Evolutionary conservation across 257 asterid genomes (phyloP).

Genomic region (Fraxinus americana): DNA sequence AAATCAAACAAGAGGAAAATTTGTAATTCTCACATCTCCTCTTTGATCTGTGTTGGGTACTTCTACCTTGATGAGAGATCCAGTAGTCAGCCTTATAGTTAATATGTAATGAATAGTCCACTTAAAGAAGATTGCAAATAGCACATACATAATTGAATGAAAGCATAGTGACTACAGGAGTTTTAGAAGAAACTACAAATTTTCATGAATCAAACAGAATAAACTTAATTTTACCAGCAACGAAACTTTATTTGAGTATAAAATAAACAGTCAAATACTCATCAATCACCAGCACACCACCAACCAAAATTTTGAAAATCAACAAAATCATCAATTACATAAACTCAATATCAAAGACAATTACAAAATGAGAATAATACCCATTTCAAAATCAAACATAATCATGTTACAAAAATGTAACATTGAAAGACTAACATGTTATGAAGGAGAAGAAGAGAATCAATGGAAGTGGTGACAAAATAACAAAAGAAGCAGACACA

Average conservation of each 20-base stretch:
- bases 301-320: background rate
- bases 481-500: no score
- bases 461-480: no score
- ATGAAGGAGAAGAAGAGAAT: no score
- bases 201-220: background rate
- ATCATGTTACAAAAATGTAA: no score
- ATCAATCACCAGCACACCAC: background rate
- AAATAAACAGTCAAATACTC: background rate
- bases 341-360: background rate
- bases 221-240: background rate
- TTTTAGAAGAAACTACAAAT: slow-evolving; percentile 14
- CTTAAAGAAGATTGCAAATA: slow-evolving; percentile 25
- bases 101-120: slow-evolving; percentile 26
- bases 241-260: no score
- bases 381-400: no score
- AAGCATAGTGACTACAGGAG: slow-evolving; percentile 11
- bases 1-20: slow-evolving; percentile 3
- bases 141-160: slow-evolving; percentile 1
- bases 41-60: slow-evolving; percentile 98
- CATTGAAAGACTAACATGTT: no score
- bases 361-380: no score
- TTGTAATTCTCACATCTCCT: slow-evolving; percentile 66
- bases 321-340: background rate
- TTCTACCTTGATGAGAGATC: slow-evolving; percentile 91
- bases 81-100: slow-evolving; percentile 81